Conservation (phyloP, 495 filamentous ascomycete genomes). For the Massariosphaeria phaeospora region DNA sequence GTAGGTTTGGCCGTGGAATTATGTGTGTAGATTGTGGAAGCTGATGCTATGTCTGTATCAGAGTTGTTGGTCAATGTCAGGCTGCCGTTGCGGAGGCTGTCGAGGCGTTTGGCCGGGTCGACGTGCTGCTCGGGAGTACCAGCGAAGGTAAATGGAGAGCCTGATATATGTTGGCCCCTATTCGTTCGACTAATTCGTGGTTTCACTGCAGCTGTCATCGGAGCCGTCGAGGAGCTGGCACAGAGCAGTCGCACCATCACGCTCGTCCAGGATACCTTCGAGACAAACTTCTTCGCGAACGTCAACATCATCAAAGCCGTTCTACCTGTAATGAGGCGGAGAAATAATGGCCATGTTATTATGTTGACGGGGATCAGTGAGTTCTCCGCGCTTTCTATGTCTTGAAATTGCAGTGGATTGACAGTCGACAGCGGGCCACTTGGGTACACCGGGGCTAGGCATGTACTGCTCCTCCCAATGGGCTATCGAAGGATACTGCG, state of each 20-base stretch:
- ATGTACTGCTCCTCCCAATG: conserved; percentile 90
- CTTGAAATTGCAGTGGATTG: not conserved
- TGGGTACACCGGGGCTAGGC: conserved; percentile 85
- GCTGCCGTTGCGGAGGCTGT: conserved; percentile 83
- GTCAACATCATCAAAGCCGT: conserved; percentile 92
- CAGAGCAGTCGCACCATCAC: conserved; percentile 66
- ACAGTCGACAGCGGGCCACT: conserved; percentile 60
- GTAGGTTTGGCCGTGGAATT: conserved; percentile 3
- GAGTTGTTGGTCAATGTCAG: conserved; percentile 54
- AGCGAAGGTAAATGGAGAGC: conserved; percentile 60
- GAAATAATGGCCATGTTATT: conserved; percentile 81
- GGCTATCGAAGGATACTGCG: conserved; percentile 97
- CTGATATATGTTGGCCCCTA: no score
- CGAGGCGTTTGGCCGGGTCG: conserved; percentile 75
- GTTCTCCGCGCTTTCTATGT: conserved; percentile 14
- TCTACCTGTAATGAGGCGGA: conserved; percentile 71
- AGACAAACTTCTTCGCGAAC: conserved; percentile 88
- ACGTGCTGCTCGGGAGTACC: conserved; percentile 83
- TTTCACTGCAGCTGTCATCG: conserved; percentile 58
- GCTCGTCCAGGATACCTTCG: conserved; percentile 84
- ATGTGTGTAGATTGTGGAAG: conserved; percentile 16
- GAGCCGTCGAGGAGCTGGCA: conserved; percentile 85
- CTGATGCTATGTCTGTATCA: conserved; percentile 8
- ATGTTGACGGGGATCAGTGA: conserved; percentile 78
- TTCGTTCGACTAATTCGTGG: not conserved